These are phyloP conservation scores for Blastocrithidia nonstop DNA, from an alignment of 208 protist species.

Conservation along the genomic window DNA sequence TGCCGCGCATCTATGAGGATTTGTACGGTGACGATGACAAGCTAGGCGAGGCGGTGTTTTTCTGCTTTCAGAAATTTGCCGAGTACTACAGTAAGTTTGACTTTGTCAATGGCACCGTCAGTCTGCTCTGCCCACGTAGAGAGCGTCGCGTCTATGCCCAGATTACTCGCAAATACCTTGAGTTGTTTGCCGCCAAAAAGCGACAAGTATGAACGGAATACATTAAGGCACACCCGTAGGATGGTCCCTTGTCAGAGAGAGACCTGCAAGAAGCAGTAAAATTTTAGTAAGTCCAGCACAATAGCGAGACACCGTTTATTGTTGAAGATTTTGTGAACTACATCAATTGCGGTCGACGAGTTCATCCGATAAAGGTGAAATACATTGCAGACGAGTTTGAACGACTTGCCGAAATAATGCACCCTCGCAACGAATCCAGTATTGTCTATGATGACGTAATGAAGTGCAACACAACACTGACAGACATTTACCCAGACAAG, in stretches of 20 bases:
- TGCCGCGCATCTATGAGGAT: conserved; percentile 61
- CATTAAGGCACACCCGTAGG: conserved; percentile 14
- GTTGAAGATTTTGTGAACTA: conserved; percentile 86
- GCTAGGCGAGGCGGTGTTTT: conserved; percentile 75
- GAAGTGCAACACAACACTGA: conserved; percentile 25
- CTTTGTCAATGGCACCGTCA: conserved; percentile 64
- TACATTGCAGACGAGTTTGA: conserved; percentile 44
- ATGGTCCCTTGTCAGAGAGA: conserved; percentile 31
- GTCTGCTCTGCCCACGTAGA: conserved; percentile 67
- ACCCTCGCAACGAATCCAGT: conserved; percentile 23
- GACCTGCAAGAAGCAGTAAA: conserved; percentile 37
- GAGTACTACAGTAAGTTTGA: conserved; percentile 83
- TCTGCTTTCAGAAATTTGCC: conserved; percentile 60
- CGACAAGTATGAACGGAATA: conserved; percentile 42
- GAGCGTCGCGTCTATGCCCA: conserved; percentile 52
- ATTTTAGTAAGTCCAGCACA: conserved; percentile 42
- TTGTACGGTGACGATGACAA: conserved; percentile 65
- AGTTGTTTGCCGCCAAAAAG: conserved; percentile 23
- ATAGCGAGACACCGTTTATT: conserved; percentile 34
- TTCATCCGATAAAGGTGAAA: conserved; percentile 16
- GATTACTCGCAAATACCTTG: conserved; percentile 40
- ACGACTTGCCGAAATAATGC: conserved; percentile 25
- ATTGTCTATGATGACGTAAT: conserved; percentile 33
- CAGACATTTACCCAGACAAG: conserved; percentile 19
- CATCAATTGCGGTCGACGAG: conserved; percentile 73